Percentiles rank a stretch among this genome's conserved stretches.
phyloP scores from a whole-genome alignment of 768 basidiomycete genomes.

The Galerina marginata region DNA sequence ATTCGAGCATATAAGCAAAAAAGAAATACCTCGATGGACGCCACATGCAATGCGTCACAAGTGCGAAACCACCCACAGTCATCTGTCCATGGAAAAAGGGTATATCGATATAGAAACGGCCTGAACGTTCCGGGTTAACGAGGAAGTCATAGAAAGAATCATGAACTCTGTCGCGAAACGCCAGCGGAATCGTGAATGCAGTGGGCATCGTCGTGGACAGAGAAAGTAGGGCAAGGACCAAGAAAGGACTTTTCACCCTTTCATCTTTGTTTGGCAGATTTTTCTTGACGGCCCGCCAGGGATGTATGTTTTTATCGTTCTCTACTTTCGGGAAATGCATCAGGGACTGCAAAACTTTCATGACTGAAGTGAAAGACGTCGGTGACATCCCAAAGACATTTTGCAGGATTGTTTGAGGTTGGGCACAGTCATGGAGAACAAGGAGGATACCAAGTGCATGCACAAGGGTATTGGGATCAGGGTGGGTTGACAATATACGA shows the following conservation, averaged over 20 bases:
- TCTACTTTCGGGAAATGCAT: constrained; percentile 14
- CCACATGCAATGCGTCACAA: constrained; percentile 7
- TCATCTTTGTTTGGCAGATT: constrained; percentile 13
- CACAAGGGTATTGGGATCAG: not conserved
- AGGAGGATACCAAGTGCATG: constrained; percentile 10
- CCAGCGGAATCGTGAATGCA: constrained; percentile 11
- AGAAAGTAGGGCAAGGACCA: constrained; percentile 9
- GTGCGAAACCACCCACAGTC: constrained; percentile 5
- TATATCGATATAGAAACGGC: constrained; percentile 12
- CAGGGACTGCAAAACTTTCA: constrained; percentile 8
- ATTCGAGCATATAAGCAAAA: not conserved
- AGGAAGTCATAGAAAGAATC: constrained; percentile 16
- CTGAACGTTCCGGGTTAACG: constrained; percentile 13
- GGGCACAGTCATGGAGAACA: constrained; percentile 11
- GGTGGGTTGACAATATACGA: constrained; percentile 9
- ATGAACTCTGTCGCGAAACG: constrained; percentile 14
- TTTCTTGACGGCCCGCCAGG: constrained; percentile 12
- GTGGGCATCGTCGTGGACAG: constrained; percentile 12
- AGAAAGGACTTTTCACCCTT: constrained; percentile 12
- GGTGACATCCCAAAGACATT: constrained; percentile 7
- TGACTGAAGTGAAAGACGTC: constrained; percentile 4
- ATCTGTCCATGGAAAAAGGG: constrained; percentile 8
- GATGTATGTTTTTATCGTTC: constrained; percentile 5
- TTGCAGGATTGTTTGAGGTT: constrained; percentile 9
- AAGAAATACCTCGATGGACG: constrained; percentile 5